These are phyloP conservation scores for Deakozyma indianensis DNA, from an alignment of 805 yeast genomes.

Conservation along the genomic window DNA sequence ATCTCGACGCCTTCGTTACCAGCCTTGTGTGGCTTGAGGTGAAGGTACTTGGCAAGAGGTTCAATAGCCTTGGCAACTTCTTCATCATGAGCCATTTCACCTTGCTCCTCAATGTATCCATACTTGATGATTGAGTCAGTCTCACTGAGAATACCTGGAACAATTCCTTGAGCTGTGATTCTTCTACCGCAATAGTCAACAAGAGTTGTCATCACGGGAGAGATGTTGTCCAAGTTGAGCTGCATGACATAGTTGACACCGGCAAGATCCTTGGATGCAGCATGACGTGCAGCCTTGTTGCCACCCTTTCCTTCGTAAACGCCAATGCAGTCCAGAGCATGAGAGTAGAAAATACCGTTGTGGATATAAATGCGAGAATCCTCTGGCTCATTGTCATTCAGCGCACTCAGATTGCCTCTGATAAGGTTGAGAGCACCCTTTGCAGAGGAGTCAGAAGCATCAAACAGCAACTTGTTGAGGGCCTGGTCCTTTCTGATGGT, in stretches of 20 bases:
- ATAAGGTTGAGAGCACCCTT: conserved; percentile 68
- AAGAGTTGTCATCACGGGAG: conserved; percentile 65
- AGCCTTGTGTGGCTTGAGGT: conserved; percentile 54
- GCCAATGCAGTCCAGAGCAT: conserved; percentile 57
- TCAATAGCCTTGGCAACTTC: conserved; percentile 42
- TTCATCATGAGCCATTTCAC: conserved; percentile 33
- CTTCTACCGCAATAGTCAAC: conserved; percentile 86
- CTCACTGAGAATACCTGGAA: conserved; percentile 70
- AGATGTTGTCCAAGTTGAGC: conserved; percentile 46
- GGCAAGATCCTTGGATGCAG: conserved; percentile 63
- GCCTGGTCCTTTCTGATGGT: conserved; percentile 64
- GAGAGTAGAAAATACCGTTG: conserved; percentile 79
- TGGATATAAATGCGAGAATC: conserved; percentile 55
- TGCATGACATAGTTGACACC: conserved; percentile 57
- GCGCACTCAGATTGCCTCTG: conserved; percentile 57
- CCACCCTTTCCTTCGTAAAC: conserved; percentile 58
- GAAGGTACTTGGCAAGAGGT: conserved; percentile 58
- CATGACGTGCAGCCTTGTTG: conserved; percentile 70
- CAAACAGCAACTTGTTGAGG: conserved; percentile 54
- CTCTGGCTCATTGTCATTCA: conserved; percentile 63
- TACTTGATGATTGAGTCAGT: conserved; percentile 41
- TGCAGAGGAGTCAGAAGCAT: conserved; percentile 62
- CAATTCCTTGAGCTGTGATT: conserved; percentile 85
- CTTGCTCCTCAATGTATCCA: conserved; percentile 55
- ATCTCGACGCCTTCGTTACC: conserved; percentile 33